Evolutionary conservation across 2,329 filamentous ascomycete genomes (phyloP).

Genomic region (Blastomyces gilchristii): DNA sequence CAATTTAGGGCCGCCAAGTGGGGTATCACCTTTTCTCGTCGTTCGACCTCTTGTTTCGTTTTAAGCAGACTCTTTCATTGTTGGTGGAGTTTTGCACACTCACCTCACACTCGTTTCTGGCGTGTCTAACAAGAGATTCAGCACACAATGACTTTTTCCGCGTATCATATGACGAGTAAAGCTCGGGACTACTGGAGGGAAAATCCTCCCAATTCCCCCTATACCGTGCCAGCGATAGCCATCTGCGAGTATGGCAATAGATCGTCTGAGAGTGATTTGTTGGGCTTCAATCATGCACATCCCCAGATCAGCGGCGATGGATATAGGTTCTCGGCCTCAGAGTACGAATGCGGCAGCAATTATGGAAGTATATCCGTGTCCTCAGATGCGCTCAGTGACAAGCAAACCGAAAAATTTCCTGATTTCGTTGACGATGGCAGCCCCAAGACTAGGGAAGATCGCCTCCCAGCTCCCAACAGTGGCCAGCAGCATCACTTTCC

Average conservation of each 20-base stretch:
- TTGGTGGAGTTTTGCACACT: neutral
- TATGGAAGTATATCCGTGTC: neutral
- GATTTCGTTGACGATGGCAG: neutral
- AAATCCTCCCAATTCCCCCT: constrained; percentile 5
- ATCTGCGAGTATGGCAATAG: neutral
- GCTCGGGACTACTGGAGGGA: constrained; percentile 1
- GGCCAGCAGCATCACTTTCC: neutral
- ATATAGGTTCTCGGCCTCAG: neutral
- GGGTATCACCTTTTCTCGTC: neutral
- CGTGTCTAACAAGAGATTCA: neutral
- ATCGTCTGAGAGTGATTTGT: neutral
- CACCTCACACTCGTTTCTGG: neutral
- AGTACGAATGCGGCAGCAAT: neutral
- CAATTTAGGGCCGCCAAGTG: neutral
- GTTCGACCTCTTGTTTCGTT: neutral
- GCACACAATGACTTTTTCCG: neutral
- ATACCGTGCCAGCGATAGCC: constrained; percentile 3
- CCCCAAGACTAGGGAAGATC: too few relatives aligned
- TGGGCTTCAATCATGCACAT: neutral
- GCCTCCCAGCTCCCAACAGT: neutral
- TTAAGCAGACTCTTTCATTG: too few relatives aligned
- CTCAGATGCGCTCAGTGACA: neutral
- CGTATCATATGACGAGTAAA: neutral
- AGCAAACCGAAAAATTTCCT: neutral
- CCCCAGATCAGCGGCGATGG: neutral